Base-by-base conservation (phyloP, 192 early-diverging fungal genomes). In the Paraglomus occultum region DNA sequence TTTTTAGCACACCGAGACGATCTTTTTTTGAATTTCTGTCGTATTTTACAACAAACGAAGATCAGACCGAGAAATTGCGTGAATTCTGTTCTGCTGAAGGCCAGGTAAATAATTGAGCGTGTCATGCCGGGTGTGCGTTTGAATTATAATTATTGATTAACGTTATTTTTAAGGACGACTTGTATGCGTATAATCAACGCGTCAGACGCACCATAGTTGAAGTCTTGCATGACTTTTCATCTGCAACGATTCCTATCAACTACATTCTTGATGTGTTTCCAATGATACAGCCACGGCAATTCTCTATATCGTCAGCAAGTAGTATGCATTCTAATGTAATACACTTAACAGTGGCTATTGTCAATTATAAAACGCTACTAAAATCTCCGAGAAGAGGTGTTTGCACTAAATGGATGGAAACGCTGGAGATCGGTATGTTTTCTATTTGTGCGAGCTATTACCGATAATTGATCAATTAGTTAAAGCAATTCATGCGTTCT, bases 241-340 rank as follows among this genome's bases (percentile, higher is more conserved):
- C 85, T n/a, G 86, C 87, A 14, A 80, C 82, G 38, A 74, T 92
- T 1, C 92, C 94, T 6, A 70, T 92, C 7, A 77, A 84, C 43
- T 95, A 96, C 74, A 78, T 93, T 8, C 76, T 96, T 7, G 97
- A 99, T 72, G 67, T 95, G 45, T 89, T 99, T 55, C 91, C 95
- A 0, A 71, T 74, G 6, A 83, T 97, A 52, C 85, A 91, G 52
- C 88, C 91, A 31, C 81, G 95, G 20, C 81, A 83, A 23, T 99
- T 94, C 72, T 95, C 93, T 18, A 96, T 99, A 38, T 88, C 94
- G 3, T 93, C 91, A 0, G 83, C 46, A 83, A 72, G 10, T 70
- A 48, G 38, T 68, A 46, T 61, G 71, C 52, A 73, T 75, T 46
- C 66, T 52, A 17, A 67, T 73, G 14, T 64, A 71, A 48, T 69